phyloP scores from a whole-genome alignment of 257 asterid genomes.

The Galeopsis tetrahit region DNA sequence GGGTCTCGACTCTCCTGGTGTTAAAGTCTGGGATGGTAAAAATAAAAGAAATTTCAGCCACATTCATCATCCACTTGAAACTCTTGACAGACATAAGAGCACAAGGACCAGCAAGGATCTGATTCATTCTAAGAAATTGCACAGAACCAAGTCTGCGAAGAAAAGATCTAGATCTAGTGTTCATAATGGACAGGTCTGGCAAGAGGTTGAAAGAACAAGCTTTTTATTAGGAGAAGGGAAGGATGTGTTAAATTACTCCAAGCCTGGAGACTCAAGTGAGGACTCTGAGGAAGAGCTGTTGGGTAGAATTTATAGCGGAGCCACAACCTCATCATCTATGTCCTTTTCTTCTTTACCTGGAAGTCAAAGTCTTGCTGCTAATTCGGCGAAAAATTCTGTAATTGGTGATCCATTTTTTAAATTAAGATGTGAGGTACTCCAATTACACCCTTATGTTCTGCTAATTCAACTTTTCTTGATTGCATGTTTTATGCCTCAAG shows the following conservation, averaged over 20 bases:
- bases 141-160: slow-evolving; percentile 57
- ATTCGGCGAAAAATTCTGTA: slow-evolving; percentile 62
- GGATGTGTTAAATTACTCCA: slow-evolving; percentile 61
- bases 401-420: slow-evolving; percentile 70
- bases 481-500: slow-evolving; percentile 33
- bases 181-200: slow-evolving; percentile 72
- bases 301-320: slow-evolving; percentile 64
- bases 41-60: slow-evolving; percentile 71
- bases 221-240: slow-evolving; percentile 74
- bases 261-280: slow-evolving; percentile 69
- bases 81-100: slow-evolving; percentile 56
- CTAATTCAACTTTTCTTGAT: slow-evolving; percentile 28
- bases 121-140: slow-evolving; percentile 51
- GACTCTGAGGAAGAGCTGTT: slow-evolving; percentile 74
- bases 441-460: slow-evolving; percentile 29
- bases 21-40: slow-evolving; percentile 92
- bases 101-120: slow-evolving; percentile 54
- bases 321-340: slow-evolving; percentile 72
- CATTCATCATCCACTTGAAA: slow-evolving; percentile 96
- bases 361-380: slow-evolving; percentile 59
- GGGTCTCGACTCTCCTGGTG: slow-evolving; percentile 90
- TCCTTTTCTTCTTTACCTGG: slow-evolving; percentile 68
- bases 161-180: slow-evolving; percentile 65
- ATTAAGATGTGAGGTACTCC: slow-evolving; percentile 89
- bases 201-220: slow-evolving; percentile 82